A percentile compares a stretch with the other conserved stretches of the same genome.
phyloP scores from a whole-genome alignment of 106 monocot genomes.

The Amphibolis antarctica region DNA sequence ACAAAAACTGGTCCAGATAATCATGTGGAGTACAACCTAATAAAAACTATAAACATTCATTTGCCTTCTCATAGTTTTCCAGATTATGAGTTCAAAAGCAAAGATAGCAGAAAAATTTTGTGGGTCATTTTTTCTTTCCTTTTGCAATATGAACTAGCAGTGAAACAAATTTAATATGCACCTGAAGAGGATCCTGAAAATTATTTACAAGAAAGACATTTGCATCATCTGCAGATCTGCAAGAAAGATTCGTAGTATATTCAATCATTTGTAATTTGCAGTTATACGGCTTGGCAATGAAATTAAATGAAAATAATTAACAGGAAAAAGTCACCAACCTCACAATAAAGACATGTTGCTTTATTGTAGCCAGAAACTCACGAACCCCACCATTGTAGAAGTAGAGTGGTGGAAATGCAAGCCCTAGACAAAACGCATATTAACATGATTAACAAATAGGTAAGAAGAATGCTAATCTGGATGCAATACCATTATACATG shows the following conservation, averaged over 20 bases:
- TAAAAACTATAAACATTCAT: background rate
- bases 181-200: slow-evolving; percentile 94
- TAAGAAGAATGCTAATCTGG: background rate
- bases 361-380: slow-evolving; percentile 78
- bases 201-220: slow-evolving; percentile 96
- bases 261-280: background rate
- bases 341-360: slow-evolving; percentile 73
- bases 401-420: slow-evolving; percentile 88
- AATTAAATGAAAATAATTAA: background rate
- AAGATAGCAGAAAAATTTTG: too few species aligned
- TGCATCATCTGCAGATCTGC: slow-evolving; percentile 85
- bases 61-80: background rate
- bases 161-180: slow-evolving; percentile 8
- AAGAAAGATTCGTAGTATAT: slow-evolving; percentile 5
- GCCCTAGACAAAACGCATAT: slow-evolving; percentile 29
- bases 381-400: slow-evolving; percentile 93
- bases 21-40: too few species aligned
- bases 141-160: background rate
- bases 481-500: too few species aligned
- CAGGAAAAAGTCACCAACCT: slow-evolving; percentile 36
- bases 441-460: background rate
- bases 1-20: too few species aligned
- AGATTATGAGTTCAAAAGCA: too few species aligned
- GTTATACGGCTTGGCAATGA: background rate
- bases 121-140: too few species aligned